Evolutionary conservation across 2,329 filamentous ascomycete genomes (phyloP), one percentile per base, ranked within the genome.

Genomic region (Sarocladium brachiariae): DNA sequence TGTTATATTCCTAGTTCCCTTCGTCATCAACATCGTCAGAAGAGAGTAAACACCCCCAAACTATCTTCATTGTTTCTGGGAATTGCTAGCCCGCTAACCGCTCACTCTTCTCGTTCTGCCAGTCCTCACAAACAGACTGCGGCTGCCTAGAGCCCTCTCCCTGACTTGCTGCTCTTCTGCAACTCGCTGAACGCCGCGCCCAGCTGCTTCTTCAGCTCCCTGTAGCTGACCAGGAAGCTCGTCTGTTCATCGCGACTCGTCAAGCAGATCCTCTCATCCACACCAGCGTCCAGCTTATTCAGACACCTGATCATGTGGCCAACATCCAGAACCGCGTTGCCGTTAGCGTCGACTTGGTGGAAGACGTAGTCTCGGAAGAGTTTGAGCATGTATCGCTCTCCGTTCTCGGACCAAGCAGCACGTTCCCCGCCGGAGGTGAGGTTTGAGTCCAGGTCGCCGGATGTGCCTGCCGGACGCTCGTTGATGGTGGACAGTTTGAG

Each of bases 341-440:
- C 90, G 52, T 89, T 83, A 25, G 81, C 78, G 64, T 97, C 90
- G 11, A 96, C 90, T 62, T 95, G 91, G 66, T 99, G 93, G 70
- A 97, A 99, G 35, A 96, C 89, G 60, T 95, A 97, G 68, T 99
- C 93, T 47, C 93, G 82, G 74, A 97, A 97, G 8, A 99, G 78
- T 69, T 96, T 96, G 56, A 99, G 75, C 63, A 89, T 87, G 65
- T 96, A 97, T 24, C 91, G 82, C 60, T 96, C 89, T 23, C 92
- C 92, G 45, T 87, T 93, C 66, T 97, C 92, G 4, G 89, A 88
- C 92, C 93, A 99, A 46, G 80, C 75, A 0, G 21, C 39, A n/a
- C 39, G 39, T 14, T 43, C 39, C 3, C 39, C 39, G 3, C 5
- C 23, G 23, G 21, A 6, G 39, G 19, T 21, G 9, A 43, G 21